A percentile compares a stretch with the other conserved stretches of the same genome.
Evolutionary conservation across 345 rosid species (phyloP).

Genomic region (Acer negundo): DNA sequence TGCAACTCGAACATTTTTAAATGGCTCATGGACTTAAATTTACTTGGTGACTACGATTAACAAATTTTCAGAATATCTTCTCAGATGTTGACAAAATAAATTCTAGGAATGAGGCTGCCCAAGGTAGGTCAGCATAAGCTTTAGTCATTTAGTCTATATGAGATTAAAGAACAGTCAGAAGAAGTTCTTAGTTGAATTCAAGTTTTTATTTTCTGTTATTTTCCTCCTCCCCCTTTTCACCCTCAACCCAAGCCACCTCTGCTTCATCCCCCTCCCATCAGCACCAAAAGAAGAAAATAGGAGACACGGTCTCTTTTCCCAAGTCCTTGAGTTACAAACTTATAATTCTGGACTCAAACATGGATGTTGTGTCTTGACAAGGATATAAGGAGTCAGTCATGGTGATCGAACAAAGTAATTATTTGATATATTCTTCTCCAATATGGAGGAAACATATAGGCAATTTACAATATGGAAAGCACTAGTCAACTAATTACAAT

Average conservation of each 20-base stretch:
- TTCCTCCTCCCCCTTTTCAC: not conserved
- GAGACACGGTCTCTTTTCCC: not conserved
- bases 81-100: not conserved
- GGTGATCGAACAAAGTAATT: not conserved
- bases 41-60: not conserved
- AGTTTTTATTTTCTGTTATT: not conserved
- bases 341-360: not conserved
- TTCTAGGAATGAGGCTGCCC: not conserved
- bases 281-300: not conserved
- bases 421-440: too few species aligned
- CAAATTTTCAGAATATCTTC: not conserved
- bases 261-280: not conserved
- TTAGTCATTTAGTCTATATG: not conserved
- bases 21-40: not conserved
- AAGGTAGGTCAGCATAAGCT: not conserved
- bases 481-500: too few species aligned
- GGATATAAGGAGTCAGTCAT: not conserved
- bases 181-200: not conserved
- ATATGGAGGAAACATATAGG: too few species aligned
- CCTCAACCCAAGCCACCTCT: not conserved
- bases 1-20: constrained; percentile 9
- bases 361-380: not conserved
- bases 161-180: not conserved
- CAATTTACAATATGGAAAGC: too few species aligned
- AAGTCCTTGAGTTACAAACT: not conserved